Conservation (phyloP, 2,329 filamentous ascomycete genomes). For the Rutstroemia sp. region DNA sequence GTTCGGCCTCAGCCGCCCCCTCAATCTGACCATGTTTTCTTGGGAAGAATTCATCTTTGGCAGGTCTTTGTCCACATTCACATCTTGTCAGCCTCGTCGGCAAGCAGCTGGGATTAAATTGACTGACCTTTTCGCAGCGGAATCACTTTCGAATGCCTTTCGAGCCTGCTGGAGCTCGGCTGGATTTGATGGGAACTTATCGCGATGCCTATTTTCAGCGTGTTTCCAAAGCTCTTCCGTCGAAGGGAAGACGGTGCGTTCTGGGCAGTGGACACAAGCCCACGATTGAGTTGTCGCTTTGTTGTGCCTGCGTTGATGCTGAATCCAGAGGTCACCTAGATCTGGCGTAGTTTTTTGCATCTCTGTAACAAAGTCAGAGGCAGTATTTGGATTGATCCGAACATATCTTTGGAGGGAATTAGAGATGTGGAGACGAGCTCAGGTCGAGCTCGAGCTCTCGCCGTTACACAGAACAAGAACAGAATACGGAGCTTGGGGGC, state of each 20-base stretch:
- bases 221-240: conserved; percentile 18
- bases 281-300: conserved; percentile 16
- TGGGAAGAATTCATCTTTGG: conserved; percentile 14
- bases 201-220: conserved; percentile 11
- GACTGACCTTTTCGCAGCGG: conserved; percentile 13
- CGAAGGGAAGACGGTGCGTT: conserved; percentile 13
- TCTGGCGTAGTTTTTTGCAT: conserved; percentile 1
- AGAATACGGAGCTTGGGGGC: too few relatives aligned
- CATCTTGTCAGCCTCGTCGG: conserved; percentile 11
- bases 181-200: conserved; percentile 13
- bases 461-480: too few relatives aligned
- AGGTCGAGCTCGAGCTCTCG: too few relatives aligned
- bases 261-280: conserved; percentile 17
- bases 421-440: too few relatives aligned
- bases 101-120: background rate
- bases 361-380: background rate
- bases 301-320: conserved; percentile 15
- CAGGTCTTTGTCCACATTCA: conserved; percentile 2
- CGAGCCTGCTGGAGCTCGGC: conserved; percentile 9
- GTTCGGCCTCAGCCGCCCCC: conserved; percentile 10
- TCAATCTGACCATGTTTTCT: conserved; percentile 8
- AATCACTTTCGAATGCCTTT: conserved; percentile 11
- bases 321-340: conserved; percentile 16
- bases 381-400: background rate
- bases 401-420: too few relatives aligned